Evolutionary conservation across 768 basidiomycete species (phyloP).

Genomic region (Mycena galericulata): DNA sequence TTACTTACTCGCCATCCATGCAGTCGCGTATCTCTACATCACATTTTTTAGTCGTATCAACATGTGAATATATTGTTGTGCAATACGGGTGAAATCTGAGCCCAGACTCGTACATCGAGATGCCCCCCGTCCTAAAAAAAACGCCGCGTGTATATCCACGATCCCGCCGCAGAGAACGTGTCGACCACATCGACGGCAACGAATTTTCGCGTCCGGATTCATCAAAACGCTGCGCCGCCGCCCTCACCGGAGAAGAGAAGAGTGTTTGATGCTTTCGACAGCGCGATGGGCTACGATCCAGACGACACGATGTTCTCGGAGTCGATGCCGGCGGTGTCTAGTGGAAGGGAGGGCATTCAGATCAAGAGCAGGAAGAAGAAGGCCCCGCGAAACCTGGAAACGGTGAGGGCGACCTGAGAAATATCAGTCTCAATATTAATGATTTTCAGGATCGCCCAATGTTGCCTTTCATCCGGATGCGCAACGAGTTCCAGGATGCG

Average conservation of each 20-base stretch:
- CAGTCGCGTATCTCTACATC: too few species aligned
- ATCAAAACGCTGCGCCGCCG: background rate
- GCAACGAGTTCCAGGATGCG: conserved; percentile 30
- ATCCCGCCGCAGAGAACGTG: background rate
- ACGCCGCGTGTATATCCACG: conserved; percentile 2
- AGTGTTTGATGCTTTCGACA: background rate
- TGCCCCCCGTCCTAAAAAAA: too few species aligned
- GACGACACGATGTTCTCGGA: background rate
- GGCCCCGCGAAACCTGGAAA: background rate
- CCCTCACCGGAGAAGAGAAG: conserved; percentile 12
- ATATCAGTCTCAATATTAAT: too few species aligned
- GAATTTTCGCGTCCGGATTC: background rate
- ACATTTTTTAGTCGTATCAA: too few species aligned
- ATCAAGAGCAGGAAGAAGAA: background rate
- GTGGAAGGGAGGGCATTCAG: background rate
- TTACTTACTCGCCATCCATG: too few species aligned
- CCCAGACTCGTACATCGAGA: too few species aligned
- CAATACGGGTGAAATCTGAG: too few species aligned
- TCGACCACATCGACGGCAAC: background rate
- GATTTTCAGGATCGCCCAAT: background rate
- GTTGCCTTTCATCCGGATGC: background rate
- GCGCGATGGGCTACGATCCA: background rate
- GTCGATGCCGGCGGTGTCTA: background rate
- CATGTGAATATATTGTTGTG: too few species aligned
- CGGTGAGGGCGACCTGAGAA: conserved; percentile 12